These are phyloP conservation scores for Populus alba DNA, from an alignment of 345 rosid species.

Conservation along the genomic window DNA sequence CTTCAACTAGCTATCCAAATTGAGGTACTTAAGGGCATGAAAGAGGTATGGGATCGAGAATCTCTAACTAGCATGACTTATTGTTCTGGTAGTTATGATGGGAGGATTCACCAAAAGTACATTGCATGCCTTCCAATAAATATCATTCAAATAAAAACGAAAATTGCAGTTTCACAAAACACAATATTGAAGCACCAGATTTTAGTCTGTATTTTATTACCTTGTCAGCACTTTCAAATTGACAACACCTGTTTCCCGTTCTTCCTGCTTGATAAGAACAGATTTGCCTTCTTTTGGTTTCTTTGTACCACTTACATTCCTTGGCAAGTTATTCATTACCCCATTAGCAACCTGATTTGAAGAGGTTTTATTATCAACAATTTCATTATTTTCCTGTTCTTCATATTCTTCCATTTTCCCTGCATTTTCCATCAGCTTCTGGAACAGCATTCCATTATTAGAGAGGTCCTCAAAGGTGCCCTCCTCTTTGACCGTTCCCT, in stretches of 20 bases:
- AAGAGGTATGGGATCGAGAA: background rate
- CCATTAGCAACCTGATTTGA: slow-evolving; percentile 59
- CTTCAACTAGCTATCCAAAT: background rate
- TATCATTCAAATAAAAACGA: background rate
- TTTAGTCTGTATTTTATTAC: slow-evolving; percentile 33
- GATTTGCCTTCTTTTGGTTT: slow-evolving; percentile 72
- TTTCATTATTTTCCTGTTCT: slow-evolving; percentile 57
- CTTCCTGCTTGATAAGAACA: slow-evolving; percentile 93
- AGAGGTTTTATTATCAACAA: slow-evolving; percentile 39
- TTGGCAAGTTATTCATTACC: slow-evolving; percentile 36
- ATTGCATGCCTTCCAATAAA: background rate
- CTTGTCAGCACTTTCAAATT: slow-evolving; percentile 72
- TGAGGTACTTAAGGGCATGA: background rate
- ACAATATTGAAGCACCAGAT: background rate
- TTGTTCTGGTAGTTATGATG: background rate
- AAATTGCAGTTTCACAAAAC: background rate
- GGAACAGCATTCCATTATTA: slow-evolving; percentile 63
- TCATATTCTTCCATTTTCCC: slow-evolving; percentile 98
- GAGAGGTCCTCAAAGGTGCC: slow-evolving; percentile 93
- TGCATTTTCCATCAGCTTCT: slow-evolving; percentile 96
- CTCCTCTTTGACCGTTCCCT: slow-evolving; percentile 86
- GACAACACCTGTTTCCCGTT: slow-evolving; percentile 92
- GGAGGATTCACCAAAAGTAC: background rate
- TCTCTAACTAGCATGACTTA: background rate
- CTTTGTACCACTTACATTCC: slow-evolving; percentile 32